Conservation (phyloP, 2,329 filamentous ascomycete genomes). For the Xylariomycetidae sp. region DNA sequence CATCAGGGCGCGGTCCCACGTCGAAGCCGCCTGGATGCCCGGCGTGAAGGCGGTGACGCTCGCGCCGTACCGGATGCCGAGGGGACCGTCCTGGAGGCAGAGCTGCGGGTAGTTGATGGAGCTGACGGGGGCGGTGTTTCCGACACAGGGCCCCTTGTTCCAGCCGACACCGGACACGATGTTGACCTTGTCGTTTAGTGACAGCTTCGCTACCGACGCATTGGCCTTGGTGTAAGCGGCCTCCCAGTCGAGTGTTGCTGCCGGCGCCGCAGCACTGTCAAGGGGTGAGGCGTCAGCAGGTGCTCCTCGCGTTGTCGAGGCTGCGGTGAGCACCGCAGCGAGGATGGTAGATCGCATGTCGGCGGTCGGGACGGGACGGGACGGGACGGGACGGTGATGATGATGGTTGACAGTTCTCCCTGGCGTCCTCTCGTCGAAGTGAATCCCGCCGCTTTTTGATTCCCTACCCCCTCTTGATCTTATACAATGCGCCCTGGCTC, state of each 20-base stretch:
- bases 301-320: conserved; percentile 8
- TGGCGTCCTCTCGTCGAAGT: too few species aligned
- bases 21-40: conserved; percentile 70
- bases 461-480: background rate
- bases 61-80: conserved; percentile 67
- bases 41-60: conserved; percentile 73
- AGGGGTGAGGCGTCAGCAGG: conserved; percentile 5
- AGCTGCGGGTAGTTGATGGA: conserved; percentile 62
- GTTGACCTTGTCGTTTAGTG: conserved; percentile 69
- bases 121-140: conserved; percentile 51
- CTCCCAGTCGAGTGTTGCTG: conserved; percentile 44
- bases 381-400: too few species aligned
- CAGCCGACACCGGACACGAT: conserved; percentile 74
- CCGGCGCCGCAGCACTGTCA: conserved; percentile 3
- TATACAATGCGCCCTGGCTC: conserved; percentile 14
- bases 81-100: conserved; percentile 74
- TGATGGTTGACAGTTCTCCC: too few species aligned
- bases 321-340: conserved; percentile 13
- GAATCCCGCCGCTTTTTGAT: background rate
- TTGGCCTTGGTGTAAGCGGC: conserved; percentile 66
- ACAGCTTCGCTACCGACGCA: conserved; percentile 61
- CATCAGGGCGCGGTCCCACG: conserved; percentile 73
- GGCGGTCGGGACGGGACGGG: background rate
- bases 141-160: conserved; percentile 64
- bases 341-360: conserved; percentile 17